Percentiles rank a stretch among this genome's conserved stretches.
These are phyloP conservation scores for Myochromella boudieri DNA, from an alignment of 768 basidiomycete species.

Conservation along the genomic window DNA sequence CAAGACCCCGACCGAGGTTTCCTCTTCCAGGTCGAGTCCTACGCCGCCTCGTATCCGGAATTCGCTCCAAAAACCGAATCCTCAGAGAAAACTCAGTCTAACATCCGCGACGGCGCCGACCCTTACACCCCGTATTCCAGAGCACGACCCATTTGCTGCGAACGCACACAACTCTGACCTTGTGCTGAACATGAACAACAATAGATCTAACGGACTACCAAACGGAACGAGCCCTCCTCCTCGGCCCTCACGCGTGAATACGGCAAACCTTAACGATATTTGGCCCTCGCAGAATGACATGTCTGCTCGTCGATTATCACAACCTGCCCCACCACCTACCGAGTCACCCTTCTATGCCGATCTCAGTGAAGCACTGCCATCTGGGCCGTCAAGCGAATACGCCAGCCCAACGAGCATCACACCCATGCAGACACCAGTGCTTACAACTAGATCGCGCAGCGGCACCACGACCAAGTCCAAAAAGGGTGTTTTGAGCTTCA, in stretches of 20 bases:
- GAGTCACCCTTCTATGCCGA: conserved; percentile 46
- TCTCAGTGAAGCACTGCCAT: conserved; percentile 41
- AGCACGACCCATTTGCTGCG: conserved; percentile 62
- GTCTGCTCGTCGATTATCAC: conserved; percentile 51
- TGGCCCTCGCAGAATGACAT: conserved; percentile 45
- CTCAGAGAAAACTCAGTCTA: conserved; percentile 54
- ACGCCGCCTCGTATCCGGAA: conserved; percentile 42
- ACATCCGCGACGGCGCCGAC: conserved; percentile 28
- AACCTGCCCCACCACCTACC: conserved; percentile 35
- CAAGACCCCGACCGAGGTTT: conserved; percentile 47
- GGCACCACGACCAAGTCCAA: conserved; percentile 47
- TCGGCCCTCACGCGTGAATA: conserved; percentile 83
- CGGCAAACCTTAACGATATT: conserved; percentile 76
- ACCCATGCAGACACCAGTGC: conserved; percentile 16
- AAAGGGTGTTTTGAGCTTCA: conserved; percentile 77
- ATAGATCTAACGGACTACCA: conserved; percentile 33
- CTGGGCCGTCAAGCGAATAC: conserved; percentile 30
- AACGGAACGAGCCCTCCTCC: conserved; percentile 60
- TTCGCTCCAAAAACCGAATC: conserved; percentile 63
- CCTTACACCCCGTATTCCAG: conserved; percentile 36
- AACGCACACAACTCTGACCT: conserved; percentile 30
- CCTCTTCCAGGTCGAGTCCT: conserved; percentile 27
- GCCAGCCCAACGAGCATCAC: conserved; percentile 18
- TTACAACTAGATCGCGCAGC: conserved; percentile 43
- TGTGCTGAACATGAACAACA: conserved; percentile 25